Conservation (phyloP, 169 alveolate genomes). For the Perkinsus chesapeaki region DNA sequence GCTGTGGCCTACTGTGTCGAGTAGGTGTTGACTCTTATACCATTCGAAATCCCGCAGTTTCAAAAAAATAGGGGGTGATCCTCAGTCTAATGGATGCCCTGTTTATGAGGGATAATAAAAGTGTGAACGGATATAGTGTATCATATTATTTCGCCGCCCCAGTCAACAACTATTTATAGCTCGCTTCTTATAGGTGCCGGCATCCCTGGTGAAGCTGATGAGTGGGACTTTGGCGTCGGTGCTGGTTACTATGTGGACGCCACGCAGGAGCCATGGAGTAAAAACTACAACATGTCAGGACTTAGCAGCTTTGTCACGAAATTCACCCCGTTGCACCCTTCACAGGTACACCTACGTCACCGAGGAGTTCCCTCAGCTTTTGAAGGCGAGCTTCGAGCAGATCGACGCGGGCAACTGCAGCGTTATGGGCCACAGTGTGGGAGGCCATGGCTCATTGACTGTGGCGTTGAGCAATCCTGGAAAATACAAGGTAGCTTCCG, state of each 20-base stretch:
- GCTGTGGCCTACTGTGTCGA: too few relatives aligned
- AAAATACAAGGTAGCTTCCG: slow-evolving; percentile 2
- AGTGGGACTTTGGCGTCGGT: slow-evolving; percentile 48
- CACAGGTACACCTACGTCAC: background rate
- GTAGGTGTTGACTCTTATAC: too few relatives aligned
- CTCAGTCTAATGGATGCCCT: too few relatives aligned
- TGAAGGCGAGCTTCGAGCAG: slow-evolving; percentile 17
- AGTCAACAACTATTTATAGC: too few relatives aligned
- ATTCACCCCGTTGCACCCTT: background rate
- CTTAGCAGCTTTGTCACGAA: background rate
- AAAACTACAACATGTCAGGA: slow-evolving; percentile 52
- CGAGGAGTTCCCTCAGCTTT: background rate
- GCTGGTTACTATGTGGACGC: slow-evolving; percentile 52
- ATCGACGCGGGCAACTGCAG: slow-evolving; percentile 41
- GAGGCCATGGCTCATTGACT: slow-evolving; percentile 69
- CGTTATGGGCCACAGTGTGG: slow-evolving; percentile 68
- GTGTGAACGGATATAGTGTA: too few relatives aligned
- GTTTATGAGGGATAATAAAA: too few relatives aligned
- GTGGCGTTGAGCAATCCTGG: slow-evolving; percentile 54
- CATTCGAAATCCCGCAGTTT: too few relatives aligned
- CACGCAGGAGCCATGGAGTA: slow-evolving; percentile 46
- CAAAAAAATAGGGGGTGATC: too few relatives aligned
- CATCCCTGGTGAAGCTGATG: slow-evolving; percentile 48
- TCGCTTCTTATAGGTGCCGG: slow-evolving; percentile 25
- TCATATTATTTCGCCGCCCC: too few relatives aligned